Conservation (phyloP, 202 grass and related monocot species). For the Zizania palustris region DNA sequence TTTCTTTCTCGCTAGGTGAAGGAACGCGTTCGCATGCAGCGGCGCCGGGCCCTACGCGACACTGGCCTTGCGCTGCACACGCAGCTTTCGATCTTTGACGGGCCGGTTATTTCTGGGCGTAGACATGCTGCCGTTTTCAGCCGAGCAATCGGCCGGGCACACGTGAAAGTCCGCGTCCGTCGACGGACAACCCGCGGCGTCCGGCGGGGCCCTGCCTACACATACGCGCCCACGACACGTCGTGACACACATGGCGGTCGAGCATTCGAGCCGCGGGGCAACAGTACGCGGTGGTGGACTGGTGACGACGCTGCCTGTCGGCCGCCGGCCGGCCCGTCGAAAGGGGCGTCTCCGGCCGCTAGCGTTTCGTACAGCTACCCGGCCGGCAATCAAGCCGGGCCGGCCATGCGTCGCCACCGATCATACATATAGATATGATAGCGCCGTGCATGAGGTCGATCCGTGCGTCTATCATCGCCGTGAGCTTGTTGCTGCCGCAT, state of each 20-base stretch:
- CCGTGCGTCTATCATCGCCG: background rate
- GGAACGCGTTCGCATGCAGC: too few species aligned
- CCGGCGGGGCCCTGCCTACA: background rate
- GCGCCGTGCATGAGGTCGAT: background rate
- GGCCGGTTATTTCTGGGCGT: background rate
- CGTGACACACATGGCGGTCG: background rate
- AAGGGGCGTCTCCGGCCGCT: background rate
- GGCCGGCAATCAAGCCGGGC: background rate
- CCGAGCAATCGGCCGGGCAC: background rate
- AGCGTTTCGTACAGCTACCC: background rate
- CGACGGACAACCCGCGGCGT: constrained; percentile 21
- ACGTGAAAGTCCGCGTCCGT: background rate
- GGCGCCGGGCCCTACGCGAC: background rate
- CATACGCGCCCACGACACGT: constrained; percentile 14
- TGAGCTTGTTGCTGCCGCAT: background rate
- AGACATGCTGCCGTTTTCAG: constrained; percentile 5
- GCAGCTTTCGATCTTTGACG: background rate
- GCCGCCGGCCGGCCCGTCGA: background rate
- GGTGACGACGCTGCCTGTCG: constrained; percentile 20
- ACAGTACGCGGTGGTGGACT: background rate
- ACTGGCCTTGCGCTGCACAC: background rate
- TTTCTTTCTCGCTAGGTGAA: too few species aligned
- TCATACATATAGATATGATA: background rate
- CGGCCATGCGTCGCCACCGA: background rate
- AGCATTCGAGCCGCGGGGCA: background rate